A percentile compares a stretch with the other conserved stretches of the same genome.
These are phyloP conservation scores for Kregervanrija pseudodelftensis DNA, from an alignment of 805 yeast species.

Conservation along the genomic window DNA sequence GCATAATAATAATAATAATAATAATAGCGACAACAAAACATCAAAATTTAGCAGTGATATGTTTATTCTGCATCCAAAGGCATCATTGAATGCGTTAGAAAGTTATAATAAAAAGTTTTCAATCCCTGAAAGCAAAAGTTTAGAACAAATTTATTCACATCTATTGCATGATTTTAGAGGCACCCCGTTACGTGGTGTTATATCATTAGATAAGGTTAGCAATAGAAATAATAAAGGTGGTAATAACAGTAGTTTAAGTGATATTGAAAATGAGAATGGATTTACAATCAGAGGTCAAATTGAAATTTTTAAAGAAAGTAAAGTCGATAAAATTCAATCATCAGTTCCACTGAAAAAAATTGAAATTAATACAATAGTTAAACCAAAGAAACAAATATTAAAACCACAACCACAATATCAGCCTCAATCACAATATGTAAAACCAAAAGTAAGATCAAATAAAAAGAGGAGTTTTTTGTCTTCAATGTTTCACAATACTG, in stretches of 20 bases:
- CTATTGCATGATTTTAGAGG: constrained; percentile 24
- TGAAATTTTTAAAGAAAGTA: constrained; percentile 41
- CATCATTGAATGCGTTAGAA: constrained; percentile 25
- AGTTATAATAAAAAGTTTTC: background rate
- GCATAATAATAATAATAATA: no score
- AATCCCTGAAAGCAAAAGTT: constrained; percentile 2
- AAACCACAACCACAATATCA: background rate
- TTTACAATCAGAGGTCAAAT: constrained; percentile 44
- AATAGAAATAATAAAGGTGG: constrained; percentile 10
- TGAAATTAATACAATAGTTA: constrained; percentile 23
- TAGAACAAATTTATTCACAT: constrained; percentile 21
- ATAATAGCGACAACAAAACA: no score
- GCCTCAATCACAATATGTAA: background rate
- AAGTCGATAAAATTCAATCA: constrained; percentile 43
- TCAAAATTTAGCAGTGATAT: constrained; percentile 10
- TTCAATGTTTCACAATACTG: constrained; percentile 2
- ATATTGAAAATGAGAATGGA: constrained; percentile 25
- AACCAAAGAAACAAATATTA: background rate
- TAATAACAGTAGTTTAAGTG: constrained; percentile 3
- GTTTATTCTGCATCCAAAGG: constrained; percentile 27
- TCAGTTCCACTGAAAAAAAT: constrained; percentile 63
- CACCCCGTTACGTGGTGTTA: constrained; percentile 29
- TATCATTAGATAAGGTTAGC: constrained; percentile 13
- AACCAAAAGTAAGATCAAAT: background rate
- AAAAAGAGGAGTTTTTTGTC: constrained; percentile 8